Percentiles rank a stretch among this genome's conserved stretches.
These are phyloP conservation scores for Amauroascus niger DNA, from an alignment of 2,329 filamentous ascomycete species.

Conservation along the genomic window DNA sequence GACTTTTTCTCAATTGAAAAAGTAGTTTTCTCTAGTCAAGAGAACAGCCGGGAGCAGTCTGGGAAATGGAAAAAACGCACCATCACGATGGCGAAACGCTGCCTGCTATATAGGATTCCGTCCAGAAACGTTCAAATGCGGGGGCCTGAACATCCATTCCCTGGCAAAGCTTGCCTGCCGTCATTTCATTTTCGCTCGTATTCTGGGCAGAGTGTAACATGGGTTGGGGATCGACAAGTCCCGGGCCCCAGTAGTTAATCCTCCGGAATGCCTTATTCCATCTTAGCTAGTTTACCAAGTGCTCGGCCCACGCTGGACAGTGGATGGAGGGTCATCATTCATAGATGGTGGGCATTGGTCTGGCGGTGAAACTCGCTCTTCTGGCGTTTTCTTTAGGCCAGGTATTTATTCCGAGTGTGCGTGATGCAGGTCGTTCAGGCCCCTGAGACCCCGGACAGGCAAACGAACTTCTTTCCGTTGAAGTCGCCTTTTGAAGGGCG, in stretches of 20 bases:
- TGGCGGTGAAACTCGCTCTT: too few species aligned
- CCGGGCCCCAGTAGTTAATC: not conserved
- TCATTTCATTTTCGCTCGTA: slow-evolving; percentile 1
- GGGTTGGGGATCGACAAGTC: not conserved
- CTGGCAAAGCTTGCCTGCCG: not conserved
- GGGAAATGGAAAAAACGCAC: not conserved
- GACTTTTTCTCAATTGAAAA: not conserved
- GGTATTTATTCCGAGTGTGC: too few species aligned
- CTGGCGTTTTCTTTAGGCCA: too few species aligned
- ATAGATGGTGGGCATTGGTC: too few species aligned
- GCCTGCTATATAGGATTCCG: not conserved
- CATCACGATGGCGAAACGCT: not conserved
- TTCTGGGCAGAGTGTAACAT: not conserved
- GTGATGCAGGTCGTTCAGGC: too few species aligned
- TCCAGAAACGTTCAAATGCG: not conserved
- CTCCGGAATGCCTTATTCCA: not conserved
- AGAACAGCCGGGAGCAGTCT: not conserved
- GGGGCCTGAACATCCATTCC: not conserved
- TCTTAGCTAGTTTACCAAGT: not conserved
- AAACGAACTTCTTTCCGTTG: too few species aligned
- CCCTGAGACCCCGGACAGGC: too few species aligned
- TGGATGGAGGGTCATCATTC: not conserved
- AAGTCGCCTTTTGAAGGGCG: too few species aligned
- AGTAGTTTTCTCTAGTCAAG: not conserved
- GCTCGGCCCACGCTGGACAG: not conserved